Evolutionary conservation across 257 asterid genomes (phyloP).

Genomic region (Cruciata laevipes): DNA sequence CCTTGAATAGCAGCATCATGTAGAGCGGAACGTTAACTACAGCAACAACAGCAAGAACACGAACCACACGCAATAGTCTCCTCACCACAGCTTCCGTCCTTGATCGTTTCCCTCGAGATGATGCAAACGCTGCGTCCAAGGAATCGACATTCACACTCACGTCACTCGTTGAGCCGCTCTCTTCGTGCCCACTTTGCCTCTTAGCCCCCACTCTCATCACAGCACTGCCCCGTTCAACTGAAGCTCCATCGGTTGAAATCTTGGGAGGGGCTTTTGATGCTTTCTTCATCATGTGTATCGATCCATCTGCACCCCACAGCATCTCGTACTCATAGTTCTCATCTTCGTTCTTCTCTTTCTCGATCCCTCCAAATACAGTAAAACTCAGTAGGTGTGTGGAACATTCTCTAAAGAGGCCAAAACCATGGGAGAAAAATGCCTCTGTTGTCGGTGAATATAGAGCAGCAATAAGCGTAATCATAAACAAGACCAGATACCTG

Average conservation of each 20-base stretch:
- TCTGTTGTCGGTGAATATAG: slow-evolving; percentile 69
- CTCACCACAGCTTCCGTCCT: slow-evolving; percentile 41
- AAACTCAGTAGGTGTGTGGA: slow-evolving; percentile 29
- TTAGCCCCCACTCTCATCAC: slow-evolving; percentile 61
- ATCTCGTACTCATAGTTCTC: slow-evolving; percentile 79
- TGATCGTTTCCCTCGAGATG: slow-evolving; percentile 39
- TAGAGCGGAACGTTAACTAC: slow-evolving; percentile 73
- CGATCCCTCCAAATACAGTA: slow-evolving; percentile 31
- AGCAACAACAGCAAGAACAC: slow-evolving; percentile 51
- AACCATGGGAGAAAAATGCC: slow-evolving; percentile 31
- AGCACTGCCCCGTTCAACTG: slow-evolving; percentile 68
- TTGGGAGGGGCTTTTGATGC: slow-evolving; percentile 36
- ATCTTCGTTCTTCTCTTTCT: slow-evolving; percentile 78
- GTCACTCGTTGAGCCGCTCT: slow-evolving; percentile 15
- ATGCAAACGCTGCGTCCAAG: slow-evolving; percentile 16
- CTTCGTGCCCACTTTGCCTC: slow-evolving; percentile 42
- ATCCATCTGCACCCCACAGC: slow-evolving; percentile 95
- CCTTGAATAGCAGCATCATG: slow-evolving; percentile 78
- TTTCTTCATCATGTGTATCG: slow-evolving; percentile 91
- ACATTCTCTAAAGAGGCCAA: slow-evolving; percentile 32
- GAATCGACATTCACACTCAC: slow-evolving; percentile 43
- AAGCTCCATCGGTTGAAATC: slow-evolving; percentile 28
- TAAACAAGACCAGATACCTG: slow-evolving; percentile 78
- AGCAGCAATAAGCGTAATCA: slow-evolving; percentile 48
- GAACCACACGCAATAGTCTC: slow-evolving; percentile 46